Percentiles rank a stretch among this genome's conserved stretches.
These are phyloP conservation scores for Lactifluus rugatus DNA, from an alignment of 768 basidiomycete genomes.

Conservation along the genomic window DNA sequence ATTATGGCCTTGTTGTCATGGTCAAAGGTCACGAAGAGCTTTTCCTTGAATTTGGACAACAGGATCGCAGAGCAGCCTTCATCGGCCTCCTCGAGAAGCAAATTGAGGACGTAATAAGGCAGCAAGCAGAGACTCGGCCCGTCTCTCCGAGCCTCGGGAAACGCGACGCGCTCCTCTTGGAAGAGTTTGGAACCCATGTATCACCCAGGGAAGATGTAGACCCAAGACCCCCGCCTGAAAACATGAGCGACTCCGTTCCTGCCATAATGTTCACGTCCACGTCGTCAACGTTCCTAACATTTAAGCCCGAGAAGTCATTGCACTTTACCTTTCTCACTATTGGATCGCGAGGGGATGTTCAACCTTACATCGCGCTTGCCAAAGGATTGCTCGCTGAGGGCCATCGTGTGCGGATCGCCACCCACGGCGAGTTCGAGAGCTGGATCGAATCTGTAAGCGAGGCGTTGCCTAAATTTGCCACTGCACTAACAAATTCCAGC, in stretches of 20 bases:
- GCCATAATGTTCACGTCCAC: slow-evolving; percentile 96
- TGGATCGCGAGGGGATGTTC: slow-evolving; percentile 93
- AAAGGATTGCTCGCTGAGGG: slow-evolving; percentile 88
- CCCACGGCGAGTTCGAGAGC: slow-evolving; percentile 87
- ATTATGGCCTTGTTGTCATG: slow-evolving; percentile 81
- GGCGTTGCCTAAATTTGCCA: not conserved
- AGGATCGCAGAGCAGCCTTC: slow-evolving; percentile 74
- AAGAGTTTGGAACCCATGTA: slow-evolving; percentile 63
- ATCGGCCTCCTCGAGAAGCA: slow-evolving; percentile 66
- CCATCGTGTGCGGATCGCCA: slow-evolving; percentile 83
- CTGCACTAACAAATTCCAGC: slow-evolving; percentile 33
- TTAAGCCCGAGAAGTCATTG: slow-evolving; percentile 79
- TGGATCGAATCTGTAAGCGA: slow-evolving; percentile 86
- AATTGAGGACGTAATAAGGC: slow-evolving; percentile 59
- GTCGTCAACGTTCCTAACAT: slow-evolving; percentile 94
- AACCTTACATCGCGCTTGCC: slow-evolving; percentile 93
- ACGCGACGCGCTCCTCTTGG: slow-evolving; percentile 68
- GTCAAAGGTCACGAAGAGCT: slow-evolving; percentile 96
- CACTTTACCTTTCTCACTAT: slow-evolving; percentile 94
- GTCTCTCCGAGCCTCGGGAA: slow-evolving; percentile 41
- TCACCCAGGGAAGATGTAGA: slow-evolving; percentile 32
- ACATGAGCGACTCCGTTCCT: slow-evolving; percentile 35
- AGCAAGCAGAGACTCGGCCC: slow-evolving; percentile 37
- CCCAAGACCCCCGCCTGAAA: slow-evolving; percentile 41
- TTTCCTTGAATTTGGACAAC: slow-evolving; percentile 87